Base-by-base conservation (phyloP, 257 asterid species). In the Ballota nigra region DNA sequence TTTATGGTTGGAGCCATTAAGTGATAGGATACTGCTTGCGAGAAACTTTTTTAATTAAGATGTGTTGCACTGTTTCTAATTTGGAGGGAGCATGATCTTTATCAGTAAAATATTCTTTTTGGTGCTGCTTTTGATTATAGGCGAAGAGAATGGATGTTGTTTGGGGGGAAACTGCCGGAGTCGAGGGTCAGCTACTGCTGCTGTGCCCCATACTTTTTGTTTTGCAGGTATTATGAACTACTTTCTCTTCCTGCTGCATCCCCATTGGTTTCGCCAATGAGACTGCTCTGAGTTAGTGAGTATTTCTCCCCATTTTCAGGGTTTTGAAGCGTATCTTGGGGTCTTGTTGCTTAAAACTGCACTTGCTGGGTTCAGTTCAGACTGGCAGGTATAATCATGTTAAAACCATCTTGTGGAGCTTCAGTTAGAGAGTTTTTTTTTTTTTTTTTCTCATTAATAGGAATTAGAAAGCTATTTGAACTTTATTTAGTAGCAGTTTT, bases 131-230 rank as follows among this genome's bases (percentile, higher is more conserved):
- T 64, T 60, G 5, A 51, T 71, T 86, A 68, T 71, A 93, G 98
- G 98, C 97, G 55, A 82, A 92, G 75, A 89, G 98, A 84, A 93
- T 93, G 97, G 98, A 93, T 71, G 96, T 93, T 75, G 98, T 93
- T 63, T 91, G 97, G 97, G 98, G 98, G 70, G 98, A 93, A 83
- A 91, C 98, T 70, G 92, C 98, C 31, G 98, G 97, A 70, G 98
- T 93, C 74, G 87, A 91, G 82, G 98, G 98, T 67, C 98, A 93
- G 81, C 75, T 93, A 75, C 80, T 87, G 84, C 67, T 89, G 71
- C 77, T 93, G 33, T 91, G 86, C 77, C 93, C 92, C 62, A 69
- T 93, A 49, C 89, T 93, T 45, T 91, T 93, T 59, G 22, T 87
- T 70, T 81, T 91, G 81, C 98, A 93, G 98, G 98, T 89, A 86